Evolutionary conservation across 2,329 filamentous ascomycete genomes (phyloP).

Genomic region (Ophiostoma novo-ulmi): DNA sequence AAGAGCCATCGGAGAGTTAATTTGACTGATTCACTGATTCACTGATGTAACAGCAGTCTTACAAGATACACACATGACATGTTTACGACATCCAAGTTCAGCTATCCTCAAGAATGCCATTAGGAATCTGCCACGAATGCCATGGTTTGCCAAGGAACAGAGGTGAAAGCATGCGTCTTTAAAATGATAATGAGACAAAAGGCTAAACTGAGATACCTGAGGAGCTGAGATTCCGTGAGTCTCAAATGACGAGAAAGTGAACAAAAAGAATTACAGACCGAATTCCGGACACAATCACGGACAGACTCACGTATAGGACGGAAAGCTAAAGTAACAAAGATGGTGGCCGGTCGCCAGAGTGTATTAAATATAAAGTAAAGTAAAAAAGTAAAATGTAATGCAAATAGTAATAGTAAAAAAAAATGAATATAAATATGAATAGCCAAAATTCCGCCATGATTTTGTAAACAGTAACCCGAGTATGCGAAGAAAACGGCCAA

Average conservation of each 20-base stretch:
- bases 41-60: neutral
- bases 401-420: neutral
- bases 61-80: neutral
- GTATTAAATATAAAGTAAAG: neutral
- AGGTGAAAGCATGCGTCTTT: neutral
- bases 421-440: neutral
- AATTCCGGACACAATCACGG: neutral
- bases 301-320: neutral
- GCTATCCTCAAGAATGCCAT: neutral
- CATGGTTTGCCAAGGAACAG: neutral
- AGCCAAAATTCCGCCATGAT: conserved; percentile 4
- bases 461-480: conserved; percentile 2
- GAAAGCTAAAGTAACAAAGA: neutral
- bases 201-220: neutral
- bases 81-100: neutral
- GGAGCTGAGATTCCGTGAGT: neutral
- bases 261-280: too few species aligned
- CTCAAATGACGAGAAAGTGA: neutral
- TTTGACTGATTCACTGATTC: neutral
- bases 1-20: neutral
- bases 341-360: too few species aligned
- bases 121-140: neutral
- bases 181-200: neutral
- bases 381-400: neutral
- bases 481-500: neutral